Percentiles rank a stretch among this genome's conserved stretches.
These are phyloP conservation scores for Licmophora abbreviata DNA, from an alignment of 108 stramenopile species.

Conservation along the genomic window DNA sequence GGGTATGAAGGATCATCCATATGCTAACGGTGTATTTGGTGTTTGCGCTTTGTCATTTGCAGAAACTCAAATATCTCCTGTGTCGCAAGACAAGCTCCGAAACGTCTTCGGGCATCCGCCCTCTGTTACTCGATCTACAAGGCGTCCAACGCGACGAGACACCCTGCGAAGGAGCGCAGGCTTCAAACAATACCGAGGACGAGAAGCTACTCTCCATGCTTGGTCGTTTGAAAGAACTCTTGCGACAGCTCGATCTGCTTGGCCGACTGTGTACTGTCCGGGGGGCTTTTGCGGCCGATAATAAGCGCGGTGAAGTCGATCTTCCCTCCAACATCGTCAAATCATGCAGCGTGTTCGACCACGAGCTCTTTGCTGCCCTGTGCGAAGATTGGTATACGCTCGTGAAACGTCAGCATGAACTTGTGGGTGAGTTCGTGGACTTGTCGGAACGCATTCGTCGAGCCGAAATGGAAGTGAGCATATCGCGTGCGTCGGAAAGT, in stretches of 20 bases:
- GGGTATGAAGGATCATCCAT: no score
- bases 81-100: constrained; percentile 55
- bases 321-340: constrained; percentile 17
- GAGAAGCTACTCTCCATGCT: not conserved
- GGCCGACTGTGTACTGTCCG: constrained; percentile 17
- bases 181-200: constrained; percentile 3
- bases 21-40: no score
- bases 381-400: constrained; percentile 70
- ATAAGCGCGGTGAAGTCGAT: constrained; percentile 10
- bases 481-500: constrained; percentile 46
- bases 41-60: not conserved
- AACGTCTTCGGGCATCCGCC: constrained; percentile 77
- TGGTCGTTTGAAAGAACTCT: constrained; percentile 10
- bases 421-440: constrained; percentile 17
- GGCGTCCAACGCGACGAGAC: constrained; percentile 61
- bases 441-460: constrained; percentile 56
- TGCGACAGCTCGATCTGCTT: constrained; percentile 18
- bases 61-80: constrained; percentile 60
- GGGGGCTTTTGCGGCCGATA: constrained; percentile 2
- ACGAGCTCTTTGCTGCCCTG: constrained; percentile 53
- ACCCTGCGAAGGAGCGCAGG: constrained; percentile 5
- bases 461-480: constrained; percentile 71
- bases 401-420: constrained; percentile 56
- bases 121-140: constrained; percentile 76
- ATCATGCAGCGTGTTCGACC: constrained; percentile 49